Evolutionary conservation across 192 early-diverging fungal species (phyloP).

Genomic region (Entomortierella beljakovae): DNA sequence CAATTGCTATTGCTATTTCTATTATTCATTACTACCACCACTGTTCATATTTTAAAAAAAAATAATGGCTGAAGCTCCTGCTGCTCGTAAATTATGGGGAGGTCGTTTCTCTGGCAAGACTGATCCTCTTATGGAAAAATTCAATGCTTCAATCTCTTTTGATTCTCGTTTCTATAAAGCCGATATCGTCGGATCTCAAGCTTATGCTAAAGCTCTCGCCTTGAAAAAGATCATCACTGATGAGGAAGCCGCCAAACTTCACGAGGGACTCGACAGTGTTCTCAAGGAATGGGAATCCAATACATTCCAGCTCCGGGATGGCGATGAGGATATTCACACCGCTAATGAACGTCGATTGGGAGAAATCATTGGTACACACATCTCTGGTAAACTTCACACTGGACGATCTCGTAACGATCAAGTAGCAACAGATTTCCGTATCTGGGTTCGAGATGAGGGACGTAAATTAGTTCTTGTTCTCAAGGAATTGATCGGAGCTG

Average conservation of each 20-base stretch:
- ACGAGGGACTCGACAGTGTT: constrained; percentile 81
- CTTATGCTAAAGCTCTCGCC: constrained; percentile 87
- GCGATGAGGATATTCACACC: constrained; percentile 99
- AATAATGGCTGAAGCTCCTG: constrained; percentile 7
- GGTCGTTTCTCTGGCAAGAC: constrained; percentile 90
- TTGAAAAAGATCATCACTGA: constrained; percentile 80
- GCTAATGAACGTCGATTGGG: constrained; percentile 97
- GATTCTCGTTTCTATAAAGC: constrained; percentile 93
- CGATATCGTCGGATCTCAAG: constrained; percentile 89
- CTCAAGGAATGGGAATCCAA: constrained; percentile 84
- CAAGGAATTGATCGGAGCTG: constrained; percentile 80
- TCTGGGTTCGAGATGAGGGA: constrained; percentile 91
- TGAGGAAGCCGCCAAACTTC: constrained; percentile 78
- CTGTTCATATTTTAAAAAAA: not conserved
- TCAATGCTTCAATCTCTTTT: constrained; percentile 96
- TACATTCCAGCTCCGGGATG: constrained; percentile 75
- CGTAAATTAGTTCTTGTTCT: constrained; percentile 70
- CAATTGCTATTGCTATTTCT: too few relatives aligned
- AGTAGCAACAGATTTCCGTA: constrained; percentile 97
- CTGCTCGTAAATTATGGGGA: constrained; percentile 76
- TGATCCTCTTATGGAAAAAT: constrained; percentile 96
- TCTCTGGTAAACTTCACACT: constrained; percentile 98
- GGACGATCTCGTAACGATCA: constrained; percentile 97
- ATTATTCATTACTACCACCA: not conserved
- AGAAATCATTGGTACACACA: constrained; percentile 86